Conservation (phyloP, 2,329 filamentous ascomycete genomes). For the Didymella keratinophila region DNA sequence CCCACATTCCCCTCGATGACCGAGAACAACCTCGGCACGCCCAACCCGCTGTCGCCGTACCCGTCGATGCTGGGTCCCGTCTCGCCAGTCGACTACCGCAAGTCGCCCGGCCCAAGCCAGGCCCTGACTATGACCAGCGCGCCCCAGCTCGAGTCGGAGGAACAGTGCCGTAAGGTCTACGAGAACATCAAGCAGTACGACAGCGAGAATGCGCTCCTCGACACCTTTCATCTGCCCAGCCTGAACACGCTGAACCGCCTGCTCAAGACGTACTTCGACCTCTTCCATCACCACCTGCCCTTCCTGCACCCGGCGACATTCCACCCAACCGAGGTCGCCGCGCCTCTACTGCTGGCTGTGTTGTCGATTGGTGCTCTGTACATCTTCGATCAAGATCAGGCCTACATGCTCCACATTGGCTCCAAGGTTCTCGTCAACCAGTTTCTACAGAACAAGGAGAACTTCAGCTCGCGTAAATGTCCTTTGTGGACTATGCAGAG, state of each 20-base stretch:
- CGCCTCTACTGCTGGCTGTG: constrained; percentile 85
- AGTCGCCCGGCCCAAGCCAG: constrained; percentile 73
- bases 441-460: constrained; percentile 97
- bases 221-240: constrained; percentile 87
- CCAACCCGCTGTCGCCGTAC: constrained; percentile 77
- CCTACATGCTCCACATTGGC: constrained; percentile 95
- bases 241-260: constrained; percentile 87
- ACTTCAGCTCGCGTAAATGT: constrained; percentile 97
- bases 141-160: constrained; percentile 83
- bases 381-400: constrained; percentile 95
- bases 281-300: constrained; percentile 96
- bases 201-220: constrained; percentile 80
- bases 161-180: constrained; percentile 83
- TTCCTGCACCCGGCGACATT: constrained; percentile 96
- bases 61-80: constrained; percentile 72
- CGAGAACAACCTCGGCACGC: constrained; percentile 73
- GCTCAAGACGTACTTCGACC: constrained; percentile 92
- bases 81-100: constrained; percentile 72
- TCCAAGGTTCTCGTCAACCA: constrained; percentile 97
- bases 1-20: constrained; percentile 75
- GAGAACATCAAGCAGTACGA: constrained; percentile 86
- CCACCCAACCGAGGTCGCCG: constrained; percentile 78
- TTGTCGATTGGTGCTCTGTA: constrained; percentile 96
- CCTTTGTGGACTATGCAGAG: constrained; percentile 98
- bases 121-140: constrained; percentile 71